phyloP scores from a whole-genome alignment of 768 basidiomycete species.

The Trametes villosa region DNA sequence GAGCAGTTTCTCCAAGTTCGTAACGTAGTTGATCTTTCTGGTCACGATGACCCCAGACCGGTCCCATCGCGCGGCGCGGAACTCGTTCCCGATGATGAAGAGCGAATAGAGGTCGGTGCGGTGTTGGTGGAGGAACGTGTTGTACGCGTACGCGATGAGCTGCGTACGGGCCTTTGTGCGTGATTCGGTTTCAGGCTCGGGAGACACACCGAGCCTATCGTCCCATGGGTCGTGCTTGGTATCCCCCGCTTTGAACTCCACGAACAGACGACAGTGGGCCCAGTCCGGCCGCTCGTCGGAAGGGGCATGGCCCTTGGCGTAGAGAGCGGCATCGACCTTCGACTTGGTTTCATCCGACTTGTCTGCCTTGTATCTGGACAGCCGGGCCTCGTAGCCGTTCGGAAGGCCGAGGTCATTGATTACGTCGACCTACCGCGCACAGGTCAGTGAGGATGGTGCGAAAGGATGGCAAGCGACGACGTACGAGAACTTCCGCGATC shows the following conservation, averaged over 20 bases:
- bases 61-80: slow-evolving; percentile 9
- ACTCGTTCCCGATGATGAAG: background rate
- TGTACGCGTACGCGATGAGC: slow-evolving; percentile 2
- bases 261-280: background rate
- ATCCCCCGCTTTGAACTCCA: background rate
- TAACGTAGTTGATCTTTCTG: background rate
- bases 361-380: no score
- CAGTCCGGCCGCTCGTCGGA: background rate
- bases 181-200: background rate
- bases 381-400: no score
- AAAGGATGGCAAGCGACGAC: no score
- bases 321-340: background rate
- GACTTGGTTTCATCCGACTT: no score
- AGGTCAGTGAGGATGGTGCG: no score
- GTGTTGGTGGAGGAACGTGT: background rate
- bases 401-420: no score
- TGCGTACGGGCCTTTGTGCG: background rate
- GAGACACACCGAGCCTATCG: background rate
- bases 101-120: background rate
- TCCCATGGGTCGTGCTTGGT: background rate
- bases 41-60: slow-evolving; percentile 1
- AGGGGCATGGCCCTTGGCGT: background rate
- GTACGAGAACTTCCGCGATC: no score
- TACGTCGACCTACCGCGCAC: no score
- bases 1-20: background rate